Conservation (phyloP, 2,329 filamentous ascomycete genomes). For the Monilinia fructicola region DNA sequence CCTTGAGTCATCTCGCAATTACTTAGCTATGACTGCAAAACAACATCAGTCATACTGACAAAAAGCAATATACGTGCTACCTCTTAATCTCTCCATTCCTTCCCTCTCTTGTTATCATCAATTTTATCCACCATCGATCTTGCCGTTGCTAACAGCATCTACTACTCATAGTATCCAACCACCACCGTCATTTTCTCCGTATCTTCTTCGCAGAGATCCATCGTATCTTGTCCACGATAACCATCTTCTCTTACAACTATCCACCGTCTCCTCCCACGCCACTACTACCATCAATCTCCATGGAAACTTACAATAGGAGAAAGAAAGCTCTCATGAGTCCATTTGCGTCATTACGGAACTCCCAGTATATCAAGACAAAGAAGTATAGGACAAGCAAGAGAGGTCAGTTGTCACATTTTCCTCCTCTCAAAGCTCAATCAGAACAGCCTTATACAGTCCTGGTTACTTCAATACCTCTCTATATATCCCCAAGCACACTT, state of each 20-base stretch:
- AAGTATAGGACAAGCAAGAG: conserved; percentile 5
- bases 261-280: background rate
- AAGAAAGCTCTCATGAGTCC: conserved; percentile 31
- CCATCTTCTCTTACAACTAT: no score
- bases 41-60: background rate
- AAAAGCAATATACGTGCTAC: background rate
- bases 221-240: background rate
- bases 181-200: background rate
- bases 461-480: background rate
- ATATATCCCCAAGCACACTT: background rate
- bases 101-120: background rate
- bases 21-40: background rate
- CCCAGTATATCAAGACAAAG: conserved; percentile 22
- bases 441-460: background rate
- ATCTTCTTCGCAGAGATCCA: background rate
- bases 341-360: conserved; percentile 29
- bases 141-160: conserved; percentile 1
- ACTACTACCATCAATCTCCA: background rate
- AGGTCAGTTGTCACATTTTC: background rate
- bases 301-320: conserved; percentile 34
- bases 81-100: background rate
- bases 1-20: background rate
- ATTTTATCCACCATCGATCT: background rate
- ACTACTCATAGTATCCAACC: background rate
- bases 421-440: conserved; percentile 13